These are phyloP conservation scores for Exophiala oligosperma DNA, from an alignment of 2,329 filamentous ascomycete species.

Conservation along the genomic window DNA sequence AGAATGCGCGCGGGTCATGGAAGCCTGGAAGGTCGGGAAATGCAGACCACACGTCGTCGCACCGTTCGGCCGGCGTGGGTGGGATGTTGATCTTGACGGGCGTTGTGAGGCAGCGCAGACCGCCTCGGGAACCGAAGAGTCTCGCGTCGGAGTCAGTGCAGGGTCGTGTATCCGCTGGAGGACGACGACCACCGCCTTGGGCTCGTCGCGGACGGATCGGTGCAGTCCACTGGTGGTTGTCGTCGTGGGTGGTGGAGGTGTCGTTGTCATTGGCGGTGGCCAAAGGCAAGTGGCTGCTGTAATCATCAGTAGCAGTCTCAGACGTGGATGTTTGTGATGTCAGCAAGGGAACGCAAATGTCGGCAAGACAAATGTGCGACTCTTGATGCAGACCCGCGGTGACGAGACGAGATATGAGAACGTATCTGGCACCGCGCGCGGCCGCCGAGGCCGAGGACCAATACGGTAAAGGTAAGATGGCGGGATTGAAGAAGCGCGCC, in stretches of 20 bases:
- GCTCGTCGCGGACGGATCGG: background rate
- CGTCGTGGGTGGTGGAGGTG: too few relatives aligned
- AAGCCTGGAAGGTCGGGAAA: constrained; percentile 43
- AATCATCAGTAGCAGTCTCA: background rate
- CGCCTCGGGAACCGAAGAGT: constrained; percentile 35
- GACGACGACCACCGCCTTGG: background rate
- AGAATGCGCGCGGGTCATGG: constrained; percentile 44
- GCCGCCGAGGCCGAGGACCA: constrained; percentile 30
- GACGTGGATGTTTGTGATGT: too few relatives aligned
- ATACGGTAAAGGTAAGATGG: constrained; percentile 40
- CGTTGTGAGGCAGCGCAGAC: constrained; percentile 35
- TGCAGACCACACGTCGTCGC: constrained; percentile 33
- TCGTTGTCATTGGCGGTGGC: too few relatives aligned
- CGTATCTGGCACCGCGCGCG: constrained; percentile 34
- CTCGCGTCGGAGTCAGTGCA: constrained; percentile 36
- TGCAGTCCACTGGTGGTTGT: background rate
- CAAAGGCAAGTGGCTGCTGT: too few relatives aligned
- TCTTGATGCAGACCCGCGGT: constrained; percentile 38
- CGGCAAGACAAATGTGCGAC: constrained; percentile 42
- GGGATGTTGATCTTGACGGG: constrained; percentile 38
- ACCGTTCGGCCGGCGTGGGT: constrained; percentile 39
- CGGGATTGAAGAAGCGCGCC: constrained; percentile 38
- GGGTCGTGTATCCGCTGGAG: constrained; percentile 26
- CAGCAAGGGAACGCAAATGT: constrained; percentile 34
- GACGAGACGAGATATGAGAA: constrained; percentile 39